Base-by-base conservation (phyloP, 495 filamentous ascomycete species). In the Podospora anserina region DNA sequence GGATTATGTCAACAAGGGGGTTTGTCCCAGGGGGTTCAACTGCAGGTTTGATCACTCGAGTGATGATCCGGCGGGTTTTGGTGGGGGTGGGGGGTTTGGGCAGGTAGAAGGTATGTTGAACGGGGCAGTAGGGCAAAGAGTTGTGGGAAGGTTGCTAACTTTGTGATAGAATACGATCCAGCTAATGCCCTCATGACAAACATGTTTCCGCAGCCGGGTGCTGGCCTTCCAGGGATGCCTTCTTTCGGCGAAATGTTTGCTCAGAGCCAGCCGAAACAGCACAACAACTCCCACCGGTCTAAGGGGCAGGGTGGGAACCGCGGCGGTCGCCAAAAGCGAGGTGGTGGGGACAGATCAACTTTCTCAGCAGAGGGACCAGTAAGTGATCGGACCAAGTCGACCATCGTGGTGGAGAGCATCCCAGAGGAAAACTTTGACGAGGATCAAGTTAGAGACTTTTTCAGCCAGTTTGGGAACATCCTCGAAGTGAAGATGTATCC, bases 381-480 rank as follows among this genome's bases (percentile, higher is more conserved):
- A 58, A 82, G 85, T 54, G 92, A 97, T 76, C 86, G 85, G 65
- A 87, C 86, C 0, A 90, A 91, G 66, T 92, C 88, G 2, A 90
- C 91, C 0, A 88, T 99, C 57, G 95, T 98, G 6, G 88, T 99
- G 5, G 94, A 97, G 72, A 90, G 93, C 69, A 97, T 99, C 49
- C 95, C 95, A 0, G 90, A 93, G 63, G 92, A 97, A 34, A 88
- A 92, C 65, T 91, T 95, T 69, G 81, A 84, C 27, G 94, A 97
- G 66, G 78, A 88, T 3, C 78, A 86, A 11, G 88, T 99, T 65
- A 87, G 88, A 39, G 86, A 83, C 1, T 97, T 95, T 80, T 99
- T 99, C 73, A 86, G 88, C 2, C 86, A 91, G 66, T 97, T 95
- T 76, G 95, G 95, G 32, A 87, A 82, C 26, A 90, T 98, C 63